Evolutionary conservation across 2,329 filamentous ascomycete genomes (phyloP).

Genomic region (Blastomyces silverae): DNA sequence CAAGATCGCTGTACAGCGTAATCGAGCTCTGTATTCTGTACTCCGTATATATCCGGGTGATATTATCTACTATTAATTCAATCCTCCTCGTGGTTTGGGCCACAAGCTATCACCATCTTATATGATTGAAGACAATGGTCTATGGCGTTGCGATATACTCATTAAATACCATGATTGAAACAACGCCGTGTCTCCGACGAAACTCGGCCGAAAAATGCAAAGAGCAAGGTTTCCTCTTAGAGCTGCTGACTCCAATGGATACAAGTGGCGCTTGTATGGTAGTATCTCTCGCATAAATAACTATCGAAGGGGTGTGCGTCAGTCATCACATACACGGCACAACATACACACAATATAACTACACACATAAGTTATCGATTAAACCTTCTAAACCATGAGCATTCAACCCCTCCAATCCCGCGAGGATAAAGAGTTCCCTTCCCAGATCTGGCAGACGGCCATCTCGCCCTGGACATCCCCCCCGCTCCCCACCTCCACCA

Average conservation of each 20-base stretch:
- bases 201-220: too few species aligned
- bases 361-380: not conserved
- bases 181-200: not conserved
- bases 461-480: slow-evolving; percentile 28
- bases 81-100: not conserved
- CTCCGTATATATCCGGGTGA: too few species aligned
- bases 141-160: not conserved
- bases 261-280: not conserved
- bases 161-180: not conserved
- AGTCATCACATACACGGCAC: too few species aligned
- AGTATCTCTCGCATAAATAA: not conserved
- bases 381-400: slow-evolving; percentile 18
- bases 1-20: too few species aligned
- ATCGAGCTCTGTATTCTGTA: too few species aligned
- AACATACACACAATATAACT: not conserved
- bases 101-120: not conserved
- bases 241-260: too few species aligned
- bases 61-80: not conserved
- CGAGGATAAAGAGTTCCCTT: slow-evolving; percentile 11
- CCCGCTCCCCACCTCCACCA: slow-evolving; percentile 30
- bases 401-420: slow-evolving; percentile 10
- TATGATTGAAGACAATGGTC: not conserved
- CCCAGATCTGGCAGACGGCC: slow-evolving; percentile 28
- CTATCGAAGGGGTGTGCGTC: not conserved
- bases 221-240: too few species aligned